Evolutionary conservation across 2,329 filamentous ascomycete genomes (phyloP).

Genomic region (Aureobasidium sp.): DNA sequence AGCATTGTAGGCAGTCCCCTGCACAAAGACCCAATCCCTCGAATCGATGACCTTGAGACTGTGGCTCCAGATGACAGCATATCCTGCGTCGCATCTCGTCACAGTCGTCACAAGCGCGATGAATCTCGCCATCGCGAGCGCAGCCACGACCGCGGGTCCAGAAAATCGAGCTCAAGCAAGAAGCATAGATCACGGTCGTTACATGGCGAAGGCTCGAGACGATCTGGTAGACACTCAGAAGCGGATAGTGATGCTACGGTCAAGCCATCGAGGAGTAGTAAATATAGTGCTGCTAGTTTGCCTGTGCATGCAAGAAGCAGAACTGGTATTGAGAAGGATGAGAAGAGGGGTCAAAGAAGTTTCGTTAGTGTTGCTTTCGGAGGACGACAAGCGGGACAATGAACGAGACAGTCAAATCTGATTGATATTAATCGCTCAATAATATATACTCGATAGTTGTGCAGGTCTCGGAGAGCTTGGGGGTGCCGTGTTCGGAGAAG

Average conservation of each 20-base stretch:
- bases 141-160: constrained; percentile 7
- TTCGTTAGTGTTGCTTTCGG: constrained; percentile 21
- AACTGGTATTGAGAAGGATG: constrained; percentile 25
- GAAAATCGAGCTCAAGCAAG: constrained; percentile 6
- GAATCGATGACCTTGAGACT: constrained; percentile 33
- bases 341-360: constrained; percentile 24
- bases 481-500: constrained; percentile 2
- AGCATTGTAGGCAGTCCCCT: constrained; percentile 11
- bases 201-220: constrained; percentile 15
- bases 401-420: not conserved
- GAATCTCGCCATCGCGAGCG: not conserved
- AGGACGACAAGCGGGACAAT: not conserved
- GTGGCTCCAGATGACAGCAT: constrained; percentile 42
- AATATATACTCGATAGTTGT: not conserved
- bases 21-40: not conserved
- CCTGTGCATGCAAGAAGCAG: constrained; percentile 29
- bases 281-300: constrained; percentile 25
- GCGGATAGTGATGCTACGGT: constrained; percentile 21
- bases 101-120: not conserved
- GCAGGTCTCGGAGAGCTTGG: not conserved
- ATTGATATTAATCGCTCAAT: not conserved
- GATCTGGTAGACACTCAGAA: constrained; percentile 15
- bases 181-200: constrained; percentile 13
- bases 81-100: constrained; percentile 28
- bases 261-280: constrained; percentile 18